Conservation (phyloP, 2,329 filamentous ascomycete species). For the Blumeria hordei region DNA sequence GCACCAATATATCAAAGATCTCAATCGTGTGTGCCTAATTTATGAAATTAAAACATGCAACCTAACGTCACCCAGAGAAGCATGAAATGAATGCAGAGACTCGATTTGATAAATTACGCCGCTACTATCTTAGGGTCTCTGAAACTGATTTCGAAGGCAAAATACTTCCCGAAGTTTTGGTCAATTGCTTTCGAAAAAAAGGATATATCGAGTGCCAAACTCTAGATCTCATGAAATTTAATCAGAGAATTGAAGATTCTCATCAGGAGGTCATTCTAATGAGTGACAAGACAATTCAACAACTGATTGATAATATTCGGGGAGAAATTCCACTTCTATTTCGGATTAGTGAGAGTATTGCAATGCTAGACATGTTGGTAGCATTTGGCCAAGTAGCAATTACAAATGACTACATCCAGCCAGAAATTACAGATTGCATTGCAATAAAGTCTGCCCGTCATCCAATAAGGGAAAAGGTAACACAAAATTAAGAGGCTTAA, state of each 20-base stretch:
- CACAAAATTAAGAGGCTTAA: background rate
- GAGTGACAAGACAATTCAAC: conserved; percentile 53
- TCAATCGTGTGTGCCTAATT: conserved; percentile 29
- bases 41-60: background rate
- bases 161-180: conserved; percentile 40
- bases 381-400: conserved; percentile 55
- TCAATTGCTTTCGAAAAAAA: conserved; percentile 52
- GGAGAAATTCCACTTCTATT: conserved; percentile 50
- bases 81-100: conserved; percentile 37
- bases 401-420: conserved; percentile 34
- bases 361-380: conserved; percentile 64
- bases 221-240: conserved; percentile 59
- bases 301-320: conserved; percentile 49
- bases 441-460: conserved; percentile 44
- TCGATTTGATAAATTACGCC: conserved; percentile 52
- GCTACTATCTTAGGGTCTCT: conserved; percentile 53
- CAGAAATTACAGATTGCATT: conserved; percentile 35
- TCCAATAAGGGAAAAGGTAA: conserved; percentile 41
- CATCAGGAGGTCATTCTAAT: conserved; percentile 65
- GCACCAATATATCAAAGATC: conserved; percentile 39
- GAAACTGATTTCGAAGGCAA: conserved; percentile 35
- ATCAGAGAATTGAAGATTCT: conserved; percentile 50
- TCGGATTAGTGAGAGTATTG: conserved; percentile 64
- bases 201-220: conserved; percentile 74
- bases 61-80: conserved; percentile 6